phyloP scores from a whole-genome alignment of 176 grass and related monocot species.

The Hsuehochloa calcarea region DNA sequence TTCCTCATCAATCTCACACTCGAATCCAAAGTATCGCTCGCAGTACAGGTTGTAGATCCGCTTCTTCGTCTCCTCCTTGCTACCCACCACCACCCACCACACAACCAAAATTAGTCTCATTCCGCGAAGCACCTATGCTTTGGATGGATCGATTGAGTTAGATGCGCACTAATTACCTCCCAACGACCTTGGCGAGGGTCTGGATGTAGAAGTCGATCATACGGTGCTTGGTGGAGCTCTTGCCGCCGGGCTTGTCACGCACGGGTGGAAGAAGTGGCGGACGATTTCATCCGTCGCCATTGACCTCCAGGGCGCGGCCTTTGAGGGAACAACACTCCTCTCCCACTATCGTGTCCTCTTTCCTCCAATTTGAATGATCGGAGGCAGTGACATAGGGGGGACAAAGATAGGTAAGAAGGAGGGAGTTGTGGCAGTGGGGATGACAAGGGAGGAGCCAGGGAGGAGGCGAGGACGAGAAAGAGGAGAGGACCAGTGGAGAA shows the following conservation, averaged over 20 bases:
- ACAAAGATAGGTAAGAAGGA: too few relatives aligned
- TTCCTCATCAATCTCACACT: constrained; percentile 87
- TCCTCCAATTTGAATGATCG: too few relatives aligned
- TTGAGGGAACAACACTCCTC: too few relatives aligned
- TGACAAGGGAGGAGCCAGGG: too few relatives aligned
- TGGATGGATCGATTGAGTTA: background rate
- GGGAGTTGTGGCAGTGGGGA: too few relatives aligned
- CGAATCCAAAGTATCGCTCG: constrained; percentile 88
- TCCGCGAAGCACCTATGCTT: background rate
- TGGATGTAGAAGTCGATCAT: constrained; percentile 95
- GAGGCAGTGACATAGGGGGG: too few relatives aligned
- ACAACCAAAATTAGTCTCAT: background rate
- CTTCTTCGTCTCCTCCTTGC: constrained; percentile 92
- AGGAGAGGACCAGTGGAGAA: too few relatives aligned
- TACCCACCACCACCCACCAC: constrained; percentile 21
- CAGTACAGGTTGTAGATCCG: constrained; percentile 93
- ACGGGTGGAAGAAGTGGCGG: too few relatives aligned
- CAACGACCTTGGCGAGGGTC: constrained; percentile 84
- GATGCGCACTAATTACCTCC: constrained; percentile 47
- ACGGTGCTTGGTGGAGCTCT: constrained; percentile 80
- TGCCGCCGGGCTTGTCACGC: constrained; percentile 62
- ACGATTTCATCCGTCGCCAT: too few relatives aligned
- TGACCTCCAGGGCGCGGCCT: too few relatives aligned
- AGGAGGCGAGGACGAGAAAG: constrained; percentile 24
- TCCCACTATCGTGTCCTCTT: too few relatives aligned